A percentile compares a stretch with the other conserved stretches of the same genome.
These are phyloP conservation scores for Nemania bipapillata DNA, from an alignment of 2,329 filamentous ascomycete species.

Conservation along the genomic window DNA sequence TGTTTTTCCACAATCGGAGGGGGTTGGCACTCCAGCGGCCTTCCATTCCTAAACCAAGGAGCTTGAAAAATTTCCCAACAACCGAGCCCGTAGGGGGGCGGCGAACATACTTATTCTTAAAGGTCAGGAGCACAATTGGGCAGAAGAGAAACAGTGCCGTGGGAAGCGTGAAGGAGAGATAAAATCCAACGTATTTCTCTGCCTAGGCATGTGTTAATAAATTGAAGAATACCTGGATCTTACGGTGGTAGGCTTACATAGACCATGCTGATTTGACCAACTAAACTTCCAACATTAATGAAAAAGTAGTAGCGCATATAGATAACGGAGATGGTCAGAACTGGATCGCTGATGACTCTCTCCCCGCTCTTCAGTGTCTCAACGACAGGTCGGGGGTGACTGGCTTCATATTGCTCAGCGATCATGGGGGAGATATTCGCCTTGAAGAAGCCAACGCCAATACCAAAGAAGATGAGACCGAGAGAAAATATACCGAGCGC, in stretches of 20 bases:
- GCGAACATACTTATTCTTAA: constrained; percentile 62
- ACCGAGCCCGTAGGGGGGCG: constrained; percentile 69
- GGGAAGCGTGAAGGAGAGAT: constrained; percentile 63
- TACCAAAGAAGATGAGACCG: constrained; percentile 69
- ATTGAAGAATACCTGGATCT: no score
- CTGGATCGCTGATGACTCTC: constrained; percentile 73
- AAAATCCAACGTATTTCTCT: constrained; percentile 76
- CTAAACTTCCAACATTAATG: constrained; percentile 80
- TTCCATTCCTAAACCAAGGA: constrained; percentile 71
- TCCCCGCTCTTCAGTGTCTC: constrained; percentile 64
- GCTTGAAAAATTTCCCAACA: constrained; percentile 72
- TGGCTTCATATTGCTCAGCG: constrained; percentile 72
- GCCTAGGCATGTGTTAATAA: constrained; percentile 57
- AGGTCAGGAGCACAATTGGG: constrained; percentile 61
- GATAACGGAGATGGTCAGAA: constrained; percentile 73
- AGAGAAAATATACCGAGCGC: constrained; percentile 68
- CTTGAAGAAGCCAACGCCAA: constrained; percentile 75
- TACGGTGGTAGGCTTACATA: not conserved
- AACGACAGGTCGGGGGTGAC: constrained; percentile 63
- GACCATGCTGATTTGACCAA: constrained; percentile 55
- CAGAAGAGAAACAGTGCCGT: constrained; percentile 69
- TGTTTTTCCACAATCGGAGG: constrained; percentile 52
- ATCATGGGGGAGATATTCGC: constrained; percentile 69
- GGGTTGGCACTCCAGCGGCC: constrained; percentile 72
- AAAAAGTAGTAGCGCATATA: constrained; percentile 79